A percentile compares a stretch with the other conserved stretches of the same genome.
Conservation (phyloP, 2,329 filamentous ascomycete genomes). For the Cytospora piceae region DNA sequence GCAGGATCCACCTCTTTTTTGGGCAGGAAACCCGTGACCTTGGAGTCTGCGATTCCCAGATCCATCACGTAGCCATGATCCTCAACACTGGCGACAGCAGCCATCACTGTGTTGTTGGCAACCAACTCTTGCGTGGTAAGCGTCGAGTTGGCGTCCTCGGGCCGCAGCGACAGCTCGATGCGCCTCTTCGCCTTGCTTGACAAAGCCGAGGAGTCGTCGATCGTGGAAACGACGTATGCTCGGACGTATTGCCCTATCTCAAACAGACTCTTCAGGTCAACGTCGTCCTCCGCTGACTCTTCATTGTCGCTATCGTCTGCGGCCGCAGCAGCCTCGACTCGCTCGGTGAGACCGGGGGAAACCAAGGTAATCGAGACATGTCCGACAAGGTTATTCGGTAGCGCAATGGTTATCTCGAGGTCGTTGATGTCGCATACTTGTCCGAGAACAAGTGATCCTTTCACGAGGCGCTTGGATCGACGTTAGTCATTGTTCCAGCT, state of each 20-base stretch:
- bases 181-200: conserved; percentile 71
- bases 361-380: conserved; percentile 92
- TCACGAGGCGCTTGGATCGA: conserved; percentile 69
- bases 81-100: conserved; percentile 87
- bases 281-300: conserved; percentile 55
- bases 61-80: conserved; percentile 97
- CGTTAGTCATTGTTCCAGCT: conserved; percentile 15
- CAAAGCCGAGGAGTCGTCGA: conserved; percentile 60
- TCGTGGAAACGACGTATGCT: conserved; percentile 78
- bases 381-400: conserved; percentile 92
- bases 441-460: conserved; percentile 85
- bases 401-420: conserved; percentile 76
- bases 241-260: conserved; percentile 85
- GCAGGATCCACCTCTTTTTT: conserved; percentile 76
- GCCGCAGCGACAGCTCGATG: conserved; percentile 86
- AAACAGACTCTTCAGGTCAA: conserved; percentile 79
- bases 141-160: conserved; percentile 76
- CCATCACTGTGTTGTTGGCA: conserved; percentile 78
- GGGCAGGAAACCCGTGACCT: conserved; percentile 80
- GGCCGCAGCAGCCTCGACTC: conserved; percentile 70
- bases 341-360: conserved; percentile 76
- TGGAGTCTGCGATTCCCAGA: conserved; percentile 70
- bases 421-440: conserved; percentile 81
- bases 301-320: conserved; percentile 59
- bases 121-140: conserved; percentile 75